phyloP scores from a whole-genome alignment of 2,329 filamentous ascomycete genomes.

The Sarocladiaceae sp. region DNA sequence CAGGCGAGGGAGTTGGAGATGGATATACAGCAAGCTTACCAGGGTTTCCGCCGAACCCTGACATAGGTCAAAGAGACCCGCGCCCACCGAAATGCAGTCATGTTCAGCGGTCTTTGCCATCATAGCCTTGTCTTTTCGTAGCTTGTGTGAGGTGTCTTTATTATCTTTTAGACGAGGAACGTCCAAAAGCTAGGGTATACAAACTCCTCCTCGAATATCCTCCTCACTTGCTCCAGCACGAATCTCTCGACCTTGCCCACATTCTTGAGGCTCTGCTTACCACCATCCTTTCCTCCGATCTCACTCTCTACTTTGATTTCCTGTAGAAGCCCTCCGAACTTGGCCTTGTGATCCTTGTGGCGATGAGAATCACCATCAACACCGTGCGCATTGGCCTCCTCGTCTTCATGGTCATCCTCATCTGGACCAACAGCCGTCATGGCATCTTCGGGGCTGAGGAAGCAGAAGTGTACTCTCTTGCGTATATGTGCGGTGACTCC shows the following conservation, averaged over 20 bases:
- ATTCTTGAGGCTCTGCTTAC: slow-evolving; percentile 95
- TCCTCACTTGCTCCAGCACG: slow-evolving; percentile 89
- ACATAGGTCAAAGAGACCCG: no score
- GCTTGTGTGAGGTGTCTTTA: background rate
- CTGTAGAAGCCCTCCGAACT: slow-evolving; percentile 73
- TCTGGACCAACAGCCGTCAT: slow-evolving; percentile 61
- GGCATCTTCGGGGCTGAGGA: slow-evolving; percentile 88
- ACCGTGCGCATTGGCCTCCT: slow-evolving; percentile 16
- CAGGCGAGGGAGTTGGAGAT: slow-evolving; percentile 86
- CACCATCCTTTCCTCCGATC: slow-evolving; percentile 86
- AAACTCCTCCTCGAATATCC: slow-evolving; percentile 98
- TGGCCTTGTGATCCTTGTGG: slow-evolving; percentile 23
- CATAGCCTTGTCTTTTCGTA: background rate
- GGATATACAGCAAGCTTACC: slow-evolving; percentile 91
- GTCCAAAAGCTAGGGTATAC: slow-evolving; percentile 99
- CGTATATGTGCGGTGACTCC: slow-evolving; percentile 90
- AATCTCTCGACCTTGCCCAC: slow-evolving; percentile 98
- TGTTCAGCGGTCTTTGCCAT: background rate
- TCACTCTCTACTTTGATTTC: slow-evolving; percentile 97
- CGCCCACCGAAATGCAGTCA: background rate
- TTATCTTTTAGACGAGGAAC: slow-evolving; percentile 66
- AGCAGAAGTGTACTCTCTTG: slow-evolving; percentile 87
- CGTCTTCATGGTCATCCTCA: slow-evolving; percentile 26
- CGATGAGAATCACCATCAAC: slow-evolving; percentile 19
- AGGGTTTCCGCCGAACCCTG: slow-evolving; percentile 83